phyloP scores from a whole-genome alignment of 352 stramenopile genomes.

The Phytophthora colocasiae region DNA sequence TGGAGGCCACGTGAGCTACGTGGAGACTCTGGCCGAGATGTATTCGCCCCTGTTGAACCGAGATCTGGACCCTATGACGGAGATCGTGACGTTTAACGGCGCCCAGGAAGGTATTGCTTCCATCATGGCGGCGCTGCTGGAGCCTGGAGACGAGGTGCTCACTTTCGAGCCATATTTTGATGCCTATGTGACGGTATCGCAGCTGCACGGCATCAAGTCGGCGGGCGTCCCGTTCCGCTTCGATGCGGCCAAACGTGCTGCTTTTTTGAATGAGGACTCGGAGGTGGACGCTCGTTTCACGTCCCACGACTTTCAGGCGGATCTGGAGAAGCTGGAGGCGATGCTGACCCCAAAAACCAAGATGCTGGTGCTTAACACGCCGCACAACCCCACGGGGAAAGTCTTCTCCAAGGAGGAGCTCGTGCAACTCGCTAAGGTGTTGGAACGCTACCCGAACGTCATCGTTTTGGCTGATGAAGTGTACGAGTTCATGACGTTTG shows the following conservation, averaged over 20 bases:
- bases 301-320: slow-evolving; percentile 83
- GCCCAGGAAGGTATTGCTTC: slow-evolving; percentile 88
- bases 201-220: slow-evolving; percentile 83
- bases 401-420: slow-evolving; percentile 96
- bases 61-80: slow-evolving; percentile 72
- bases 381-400: slow-evolving; percentile 99
- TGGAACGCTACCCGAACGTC: slow-evolving; percentile 87
- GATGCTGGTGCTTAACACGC: slow-evolving; percentile 98
- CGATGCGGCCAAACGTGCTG: slow-evolving; percentile 45
- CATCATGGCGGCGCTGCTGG: slow-evolving; percentile 80
- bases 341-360: slow-evolving; percentile 93
- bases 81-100: slow-evolving; percentile 91
- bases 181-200: slow-evolving; percentile 87
- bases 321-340: slow-evolving; percentile 86
- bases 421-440: slow-evolving; percentile 86
- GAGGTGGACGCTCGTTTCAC: slow-evolving; percentile 49
- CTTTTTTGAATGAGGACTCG: slow-evolving; percentile 42
- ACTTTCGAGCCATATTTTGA: slow-evolving; percentile 93
- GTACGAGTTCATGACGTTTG: slow-evolving; percentile 98
- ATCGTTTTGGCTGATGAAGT: slow-evolving; percentile 98
- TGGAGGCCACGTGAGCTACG: slow-evolving; percentile 81
- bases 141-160: slow-evolving; percentile 87
- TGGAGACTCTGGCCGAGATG: slow-evolving; percentile 79
- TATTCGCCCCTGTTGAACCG: slow-evolving; percentile 78
- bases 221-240: slow-evolving; percentile 79